Evolutionary conservation across 208 protist genomes (phyloP).

Genomic region (Leishmania tarentolae): DNA sequence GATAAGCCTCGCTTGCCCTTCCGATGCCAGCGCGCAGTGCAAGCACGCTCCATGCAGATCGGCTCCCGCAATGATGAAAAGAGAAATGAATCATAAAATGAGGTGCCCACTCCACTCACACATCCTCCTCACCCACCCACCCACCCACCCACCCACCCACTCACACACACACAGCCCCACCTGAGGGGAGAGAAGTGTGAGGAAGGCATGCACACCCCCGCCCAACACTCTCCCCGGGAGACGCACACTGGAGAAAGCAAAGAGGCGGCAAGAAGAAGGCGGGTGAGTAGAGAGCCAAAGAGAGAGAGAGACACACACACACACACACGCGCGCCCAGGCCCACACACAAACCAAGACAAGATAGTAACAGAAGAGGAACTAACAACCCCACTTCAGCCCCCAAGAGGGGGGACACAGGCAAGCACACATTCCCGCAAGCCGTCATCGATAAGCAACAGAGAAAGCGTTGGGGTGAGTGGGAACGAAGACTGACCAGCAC

Average conservation of each 20-base stretch:
- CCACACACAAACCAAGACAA: not conserved
- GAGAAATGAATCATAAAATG: not conserved
- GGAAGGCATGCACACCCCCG: not conserved
- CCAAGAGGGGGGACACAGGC: not conserved
- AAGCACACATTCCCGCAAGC: not conserved
- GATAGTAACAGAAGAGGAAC: not conserved
- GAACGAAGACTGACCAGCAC: not conserved
- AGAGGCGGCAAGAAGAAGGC: not conserved
- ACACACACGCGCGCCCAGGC: too few species aligned
- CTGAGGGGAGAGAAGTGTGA: not conserved
- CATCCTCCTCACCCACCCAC: not conserved
- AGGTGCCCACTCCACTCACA: not conserved
- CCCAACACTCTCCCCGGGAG: not conserved
- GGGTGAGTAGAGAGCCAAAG: not conserved
- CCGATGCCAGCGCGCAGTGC: not conserved
- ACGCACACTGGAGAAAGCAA: not conserved
- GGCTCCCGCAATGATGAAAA: not conserved
- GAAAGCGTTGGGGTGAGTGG: not conserved
- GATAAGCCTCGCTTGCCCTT: not conserved
- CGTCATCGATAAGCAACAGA: not conserved
- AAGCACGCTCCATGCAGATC: not conserved
- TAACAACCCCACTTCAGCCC: not conserved
- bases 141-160: too few species aligned
- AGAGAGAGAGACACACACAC: too few species aligned
- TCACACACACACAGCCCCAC: not conserved